These are phyloP conservation scores for Rhodotorula sp. DNA, from an alignment of 1,284 basidiomycete species.

Conservation along the genomic window DNA sequence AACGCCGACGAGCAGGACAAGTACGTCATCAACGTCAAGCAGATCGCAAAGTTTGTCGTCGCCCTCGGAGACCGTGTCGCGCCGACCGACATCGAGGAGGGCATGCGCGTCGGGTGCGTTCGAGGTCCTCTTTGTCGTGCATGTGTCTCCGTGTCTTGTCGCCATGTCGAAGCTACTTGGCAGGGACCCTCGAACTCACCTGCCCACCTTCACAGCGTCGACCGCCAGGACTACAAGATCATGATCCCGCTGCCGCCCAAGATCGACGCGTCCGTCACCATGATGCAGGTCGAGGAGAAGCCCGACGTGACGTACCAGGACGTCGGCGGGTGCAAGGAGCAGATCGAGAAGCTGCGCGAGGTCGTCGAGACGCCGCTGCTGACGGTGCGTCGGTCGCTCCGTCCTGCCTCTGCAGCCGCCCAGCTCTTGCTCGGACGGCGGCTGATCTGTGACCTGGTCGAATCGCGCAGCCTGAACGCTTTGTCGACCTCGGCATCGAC, in stretches of 20 bases:
- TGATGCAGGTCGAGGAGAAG: conserved; percentile 99
- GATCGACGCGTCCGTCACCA: conserved; percentile 98
- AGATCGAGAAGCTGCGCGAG: conserved; percentile 98
- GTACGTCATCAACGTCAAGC: conserved; percentile 99
- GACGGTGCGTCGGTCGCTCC: conserved; percentile 61
- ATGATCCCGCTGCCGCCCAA: conserved; percentile 99
- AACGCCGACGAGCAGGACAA: conserved; percentile 92
- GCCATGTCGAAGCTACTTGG: background rate
- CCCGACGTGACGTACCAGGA: conserved; percentile 98
- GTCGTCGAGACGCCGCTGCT: conserved; percentile 98
- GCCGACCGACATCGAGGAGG: conserved; percentile 98
- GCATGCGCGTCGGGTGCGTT: conserved; percentile 95
- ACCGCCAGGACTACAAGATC: conserved; percentile 90
- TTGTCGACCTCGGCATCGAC: conserved; percentile 97
- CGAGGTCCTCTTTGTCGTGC: background rate
- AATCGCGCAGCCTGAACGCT: conserved; percentile 81
- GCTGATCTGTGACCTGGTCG: background rate
- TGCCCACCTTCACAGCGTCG: conserved; percentile 45
- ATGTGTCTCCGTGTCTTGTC: conserved; percentile 43
- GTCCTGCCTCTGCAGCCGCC: conserved; percentile 1
- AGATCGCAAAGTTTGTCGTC: conserved; percentile 99
- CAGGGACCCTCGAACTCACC: background rate
- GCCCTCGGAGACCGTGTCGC: conserved; percentile 94
- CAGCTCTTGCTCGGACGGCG: no score
- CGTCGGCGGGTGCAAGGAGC: conserved; percentile 98